phyloP scores from a whole-genome alignment of 2,329 filamentous ascomycete genomes.

The Sporothrix inflata region DNA sequence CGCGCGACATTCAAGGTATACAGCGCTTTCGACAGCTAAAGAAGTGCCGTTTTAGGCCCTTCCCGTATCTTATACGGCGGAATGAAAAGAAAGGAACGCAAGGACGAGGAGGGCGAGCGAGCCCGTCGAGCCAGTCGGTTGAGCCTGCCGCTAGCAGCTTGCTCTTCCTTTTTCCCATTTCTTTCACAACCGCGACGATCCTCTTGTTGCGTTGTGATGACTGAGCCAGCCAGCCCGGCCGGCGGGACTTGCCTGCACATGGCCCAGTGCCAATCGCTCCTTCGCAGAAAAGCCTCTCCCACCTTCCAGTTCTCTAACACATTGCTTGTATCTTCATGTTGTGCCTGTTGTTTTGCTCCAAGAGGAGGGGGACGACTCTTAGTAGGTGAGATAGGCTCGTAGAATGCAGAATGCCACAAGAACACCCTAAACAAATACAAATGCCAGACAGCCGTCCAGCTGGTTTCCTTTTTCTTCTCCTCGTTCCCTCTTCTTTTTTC shows the following conservation, averaged over 20 bases:
- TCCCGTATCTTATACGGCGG: too few species aligned
- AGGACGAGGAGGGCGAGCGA: neutral
- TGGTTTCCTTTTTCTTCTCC: neutral
- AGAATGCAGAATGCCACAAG: conserved; percentile 3
- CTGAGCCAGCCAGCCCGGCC: neutral
- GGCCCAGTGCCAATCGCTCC: neutral
- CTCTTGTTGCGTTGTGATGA: neutral
- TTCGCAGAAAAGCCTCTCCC: neutral
- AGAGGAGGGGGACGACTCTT: neutral
- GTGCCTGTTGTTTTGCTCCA: conserved; percentile 4
- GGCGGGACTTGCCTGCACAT: conserved; percentile 15
- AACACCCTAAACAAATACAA: conserved; percentile 6
- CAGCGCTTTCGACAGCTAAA: neutral
- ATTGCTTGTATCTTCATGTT: neutral
- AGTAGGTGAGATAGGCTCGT: too few species aligned
- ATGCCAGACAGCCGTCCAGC: neutral
- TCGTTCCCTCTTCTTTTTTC: conserved; percentile 29
- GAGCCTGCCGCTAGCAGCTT: neutral
- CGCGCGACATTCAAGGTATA: neutral
- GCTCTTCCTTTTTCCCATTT: neutral
- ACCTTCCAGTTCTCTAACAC: neutral
- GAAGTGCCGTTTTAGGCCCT: conserved; percentile 10
- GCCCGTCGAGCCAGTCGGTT: neutral
- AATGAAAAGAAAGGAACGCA: neutral
- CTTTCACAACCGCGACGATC: neutral